Evolutionary conservation across 306 rosid species (phyloP).

Genomic region (Nissolia schottii): DNA sequence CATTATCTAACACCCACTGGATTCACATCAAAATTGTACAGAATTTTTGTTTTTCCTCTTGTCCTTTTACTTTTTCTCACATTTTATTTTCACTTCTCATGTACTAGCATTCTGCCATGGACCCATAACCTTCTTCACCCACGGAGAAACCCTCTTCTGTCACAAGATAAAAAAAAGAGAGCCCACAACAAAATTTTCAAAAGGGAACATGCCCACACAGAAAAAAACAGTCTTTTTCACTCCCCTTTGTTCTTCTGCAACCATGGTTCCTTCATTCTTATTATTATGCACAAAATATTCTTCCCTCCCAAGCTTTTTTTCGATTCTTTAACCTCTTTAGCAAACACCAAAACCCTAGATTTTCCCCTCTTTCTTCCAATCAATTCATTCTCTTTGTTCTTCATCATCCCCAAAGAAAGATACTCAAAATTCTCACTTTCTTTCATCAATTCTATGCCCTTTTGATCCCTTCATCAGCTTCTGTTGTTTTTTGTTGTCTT

Average conservation of each 20-base stretch:
- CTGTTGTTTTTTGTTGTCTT: conserved; percentile 8
- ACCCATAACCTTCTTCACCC: conserved; percentile 6
- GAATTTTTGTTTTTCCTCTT: background rate
- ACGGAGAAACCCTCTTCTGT: background rate
- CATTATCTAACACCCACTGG: background rate
- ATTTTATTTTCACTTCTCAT: background rate
- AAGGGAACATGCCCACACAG: background rate
- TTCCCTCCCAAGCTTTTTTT: conserved; percentile 28
- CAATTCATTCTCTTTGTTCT: background rate
- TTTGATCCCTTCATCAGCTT: conserved; percentile 11
- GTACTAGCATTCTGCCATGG: conserved; percentile 7
- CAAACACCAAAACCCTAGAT: conserved; percentile 55
- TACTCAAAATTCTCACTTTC: background rate
- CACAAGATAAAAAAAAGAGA: conserved; percentile 9
- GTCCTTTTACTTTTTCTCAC: too few relatives aligned
- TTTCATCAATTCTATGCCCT: background rate
- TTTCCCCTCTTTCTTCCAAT: background rate
- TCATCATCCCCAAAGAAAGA: background rate
- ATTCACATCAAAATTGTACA: background rate
- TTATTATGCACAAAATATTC: conserved; percentile 10
- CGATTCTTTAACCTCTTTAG: conserved; percentile 26
- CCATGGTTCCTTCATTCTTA: conserved; percentile 20
- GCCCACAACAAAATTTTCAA: conserved; percentile 3
- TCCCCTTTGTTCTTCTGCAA: conserved; percentile 5
- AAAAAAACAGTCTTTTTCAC: background rate